Conservation (phyloP, 768 basidiomycete genomes). For the Boletus patriciae region DNA sequence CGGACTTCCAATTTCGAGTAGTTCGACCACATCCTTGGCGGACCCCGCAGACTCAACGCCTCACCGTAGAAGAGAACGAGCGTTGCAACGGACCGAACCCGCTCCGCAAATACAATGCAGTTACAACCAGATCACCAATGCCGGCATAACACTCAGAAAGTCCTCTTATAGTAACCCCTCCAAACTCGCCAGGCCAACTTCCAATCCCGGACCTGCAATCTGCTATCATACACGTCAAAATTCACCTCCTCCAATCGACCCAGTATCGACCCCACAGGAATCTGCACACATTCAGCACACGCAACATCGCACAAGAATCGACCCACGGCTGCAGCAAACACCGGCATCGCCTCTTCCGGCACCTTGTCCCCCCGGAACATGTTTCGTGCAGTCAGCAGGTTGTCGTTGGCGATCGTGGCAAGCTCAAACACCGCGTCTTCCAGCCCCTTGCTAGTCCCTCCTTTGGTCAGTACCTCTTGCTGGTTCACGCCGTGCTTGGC, state of each 20-base stretch:
- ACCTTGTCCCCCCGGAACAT: slow-evolving; percentile 62
- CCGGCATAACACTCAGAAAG: slow-evolving; percentile 35
- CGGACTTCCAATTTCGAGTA: slow-evolving; percentile 38
- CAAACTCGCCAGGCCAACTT: slow-evolving; percentile 74
- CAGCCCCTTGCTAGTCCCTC: slow-evolving; percentile 54
- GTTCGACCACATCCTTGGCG: slow-evolving; percentile 25
- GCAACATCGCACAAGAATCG: background rate
- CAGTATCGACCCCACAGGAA: slow-evolving; percentile 67
- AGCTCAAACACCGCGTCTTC: slow-evolving; percentile 83
- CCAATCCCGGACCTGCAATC: slow-evolving; percentile 69
- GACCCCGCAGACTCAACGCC: slow-evolving; percentile 33
- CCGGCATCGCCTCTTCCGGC: slow-evolving; percentile 60
- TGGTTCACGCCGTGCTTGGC: slow-evolving; percentile 75
- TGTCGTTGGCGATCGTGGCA: slow-evolving; percentile 78
- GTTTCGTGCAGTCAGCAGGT: slow-evolving; percentile 69
- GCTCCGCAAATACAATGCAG: slow-evolving; percentile 2
- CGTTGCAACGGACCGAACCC: background rate
- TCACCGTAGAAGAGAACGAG: background rate
- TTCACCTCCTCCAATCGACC: slow-evolving; percentile 62
- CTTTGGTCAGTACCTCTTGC: slow-evolving; percentile 71
- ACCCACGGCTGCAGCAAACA: slow-evolving; percentile 73
- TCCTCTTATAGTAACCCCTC: slow-evolving; percentile 49
- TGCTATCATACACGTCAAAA: slow-evolving; percentile 70
- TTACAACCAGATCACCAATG: slow-evolving; percentile 25
- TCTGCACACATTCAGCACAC: slow-evolving; percentile 39